Conservation (phyloP, 2,329 filamentous ascomycete genomes). For the Periconia digitata region DNA sequence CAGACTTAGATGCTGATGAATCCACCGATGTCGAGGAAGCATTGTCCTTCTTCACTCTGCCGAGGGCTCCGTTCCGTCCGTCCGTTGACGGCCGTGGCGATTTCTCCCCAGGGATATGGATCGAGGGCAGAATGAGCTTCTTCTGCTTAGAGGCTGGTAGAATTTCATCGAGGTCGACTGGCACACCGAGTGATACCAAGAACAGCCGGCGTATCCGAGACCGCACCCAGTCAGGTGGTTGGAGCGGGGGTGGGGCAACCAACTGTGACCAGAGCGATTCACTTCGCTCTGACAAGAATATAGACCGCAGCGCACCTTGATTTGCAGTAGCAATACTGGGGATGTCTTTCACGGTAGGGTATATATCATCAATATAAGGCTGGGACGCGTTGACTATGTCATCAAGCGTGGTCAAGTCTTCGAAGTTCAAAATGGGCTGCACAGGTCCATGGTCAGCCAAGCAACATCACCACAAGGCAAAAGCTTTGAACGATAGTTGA, state of each 20-base stretch:
- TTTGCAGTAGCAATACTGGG: slow-evolving; percentile 46
- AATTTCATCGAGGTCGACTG: slow-evolving; percentile 96
- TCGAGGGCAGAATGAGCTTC: slow-evolving; percentile 89
- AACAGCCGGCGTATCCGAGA: slow-evolving; percentile 93
- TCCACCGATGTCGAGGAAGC: slow-evolving; percentile 43
- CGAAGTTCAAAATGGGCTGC: slow-evolving; percentile 69
- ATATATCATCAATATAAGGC: slow-evolving; percentile 64
- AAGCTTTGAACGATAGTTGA: slow-evolving; percentile 36
- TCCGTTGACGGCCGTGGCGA: slow-evolving; percentile 42
- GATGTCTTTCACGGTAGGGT: slow-evolving; percentile 50
- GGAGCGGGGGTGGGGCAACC: slow-evolving; percentile 88
- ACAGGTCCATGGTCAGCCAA: slow-evolving; percentile 28
- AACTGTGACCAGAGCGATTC: slow-evolving; percentile 95
- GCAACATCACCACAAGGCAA: slow-evolving; percentile 23
- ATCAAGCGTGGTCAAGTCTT: slow-evolving; percentile 59
- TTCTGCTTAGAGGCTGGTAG: slow-evolving; percentile 96
- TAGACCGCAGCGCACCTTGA: slow-evolving; percentile 29
- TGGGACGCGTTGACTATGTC: slow-evolving; percentile 63
- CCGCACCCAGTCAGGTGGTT: slow-evolving; percentile 96
- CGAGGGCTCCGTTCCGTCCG: slow-evolving; percentile 39
- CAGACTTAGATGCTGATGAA: slow-evolving; percentile 38
- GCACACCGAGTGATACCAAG: slow-evolving; percentile 91
- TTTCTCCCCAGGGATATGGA: slow-evolving; percentile 48
- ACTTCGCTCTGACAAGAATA: slow-evolving; percentile 77
- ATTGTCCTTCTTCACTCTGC: slow-evolving; percentile 44